A percentile compares a stretch with the other conserved stretches of the same genome.
Evolutionary conservation across 1,284 basidiomycete species (phyloP).

Genomic region (Pyrrhoderma lamaoense): DNA sequence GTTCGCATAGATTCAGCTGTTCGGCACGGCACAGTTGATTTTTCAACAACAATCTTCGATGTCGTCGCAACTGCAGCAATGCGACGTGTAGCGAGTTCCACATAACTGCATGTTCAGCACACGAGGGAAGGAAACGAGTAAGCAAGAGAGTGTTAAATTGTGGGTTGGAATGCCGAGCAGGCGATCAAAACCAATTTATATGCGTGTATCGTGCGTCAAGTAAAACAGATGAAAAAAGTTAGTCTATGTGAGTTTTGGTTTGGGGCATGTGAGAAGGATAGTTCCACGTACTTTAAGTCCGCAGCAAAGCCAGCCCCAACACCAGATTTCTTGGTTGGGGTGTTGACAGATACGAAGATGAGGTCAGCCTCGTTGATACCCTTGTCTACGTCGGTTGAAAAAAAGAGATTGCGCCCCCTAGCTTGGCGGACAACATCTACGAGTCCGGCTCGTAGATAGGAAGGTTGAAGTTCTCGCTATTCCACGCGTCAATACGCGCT

Average conservation of each 20-base stretch:
- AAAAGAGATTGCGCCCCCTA: conserved; percentile 93
- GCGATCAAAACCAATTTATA: background rate
- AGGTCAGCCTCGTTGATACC: conserved; percentile 90
- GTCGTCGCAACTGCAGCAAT: conserved; percentile 88
- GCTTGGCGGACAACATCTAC: conserved; percentile 85
- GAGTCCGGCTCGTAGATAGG: conserved; percentile 99
- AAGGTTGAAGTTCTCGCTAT: conserved; percentile 64
- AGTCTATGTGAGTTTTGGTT: background rate
- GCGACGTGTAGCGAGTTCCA: conserved; percentile 92
- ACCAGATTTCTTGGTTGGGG: conserved; percentile 96
- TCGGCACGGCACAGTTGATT: conserved; percentile 97
- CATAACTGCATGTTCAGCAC: conserved; percentile 73
- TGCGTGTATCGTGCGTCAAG: conserved; percentile 5
- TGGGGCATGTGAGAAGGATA: conserved; percentile 15
- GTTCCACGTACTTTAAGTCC: conserved; percentile 78
- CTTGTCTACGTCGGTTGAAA: conserved; percentile 92
- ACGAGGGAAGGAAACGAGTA: background rate
- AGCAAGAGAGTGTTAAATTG: background rate
- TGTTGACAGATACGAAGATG: conserved; percentile 90
- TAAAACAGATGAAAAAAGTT: conserved; percentile 19
- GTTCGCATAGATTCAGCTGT: conserved; percentile 99
- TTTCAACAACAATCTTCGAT: conserved; percentile 98
- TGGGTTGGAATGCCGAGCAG: background rate
- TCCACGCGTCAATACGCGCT: conserved; percentile 94
- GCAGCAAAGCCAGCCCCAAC: conserved; percentile 97